phyloP scores from a whole-genome alignment of 805 yeast species.

The Hyphopichia homilentoma region DNA sequence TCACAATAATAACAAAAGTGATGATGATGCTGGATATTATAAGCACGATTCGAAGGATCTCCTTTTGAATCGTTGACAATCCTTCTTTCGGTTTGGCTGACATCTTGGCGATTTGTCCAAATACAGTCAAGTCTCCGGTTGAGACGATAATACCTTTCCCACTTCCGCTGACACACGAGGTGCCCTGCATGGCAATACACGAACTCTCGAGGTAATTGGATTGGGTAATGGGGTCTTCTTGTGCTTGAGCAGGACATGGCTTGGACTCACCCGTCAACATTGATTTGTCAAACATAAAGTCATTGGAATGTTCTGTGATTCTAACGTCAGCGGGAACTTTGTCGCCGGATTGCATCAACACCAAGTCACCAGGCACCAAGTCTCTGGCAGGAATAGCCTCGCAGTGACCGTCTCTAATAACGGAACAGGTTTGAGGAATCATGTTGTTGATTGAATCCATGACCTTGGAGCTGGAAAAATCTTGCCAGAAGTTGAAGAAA shows the following conservation, averaged over 20 bases:
- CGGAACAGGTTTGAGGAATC: conserved; percentile 37
- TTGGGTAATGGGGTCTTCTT: conserved; percentile 20
- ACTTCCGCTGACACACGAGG: conserved; percentile 39
- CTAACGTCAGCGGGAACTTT: conserved; percentile 48
- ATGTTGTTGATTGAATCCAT: conserved; percentile 45
- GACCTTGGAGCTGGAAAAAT: conserved; percentile 43
- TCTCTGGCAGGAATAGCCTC: conserved; percentile 25
- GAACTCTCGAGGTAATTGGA: conserved; percentile 41
- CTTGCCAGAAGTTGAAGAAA: conserved; percentile 43
- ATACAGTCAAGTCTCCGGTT: conserved; percentile 43
- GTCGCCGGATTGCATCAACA: conserved; percentile 33
- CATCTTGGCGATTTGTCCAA: conserved; percentile 43
- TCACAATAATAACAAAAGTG: conserved; percentile 23
- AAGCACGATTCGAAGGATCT: conserved; percentile 33
- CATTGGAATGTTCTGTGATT: conserved; percentile 30
- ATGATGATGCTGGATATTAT: conserved; percentile 21
- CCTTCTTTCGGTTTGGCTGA: conserved; percentile 38
- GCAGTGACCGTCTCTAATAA: conserved; percentile 30
- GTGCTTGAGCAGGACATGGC: conserved; percentile 28
- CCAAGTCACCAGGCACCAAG: conserved; percentile 45
- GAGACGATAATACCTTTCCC: conserved; percentile 43
- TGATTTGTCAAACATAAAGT: conserved; percentile 43
- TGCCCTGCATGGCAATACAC: conserved; percentile 46
- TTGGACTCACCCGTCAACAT: conserved; percentile 49
- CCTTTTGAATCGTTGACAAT: conserved; percentile 40